These are phyloP conservation scores for grape (Vitis vinifera) DNA, from an alignment of 164 flowering plant genomes.

Conservation along the genomic window ASM3070453v1 NC_081817.1:293501-294000, in stretches of 20 bases:
- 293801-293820: background rate
- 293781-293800: background rate
- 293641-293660: background rate
- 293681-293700: slow-evolving; percentile 3
- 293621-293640: no score
- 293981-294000: background rate
- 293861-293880: background rate
- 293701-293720: background rate
- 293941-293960: background rate
- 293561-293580: no score
- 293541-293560: no score
- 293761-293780: background rate
- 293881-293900: background rate
- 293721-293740: no score
- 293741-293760: no score
- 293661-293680: slow-evolving; percentile 2
- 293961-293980: background rate
- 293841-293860: background rate
- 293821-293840: background rate
- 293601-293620: background rate
- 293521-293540: no score
- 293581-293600: no score
- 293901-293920: background rate
- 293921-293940: background rate
- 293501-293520: no score